Evolutionary conservation across 225 moss, liverwort and hornwort species (phyloP).

Genomic region (Marchantia paleacea): DNA sequence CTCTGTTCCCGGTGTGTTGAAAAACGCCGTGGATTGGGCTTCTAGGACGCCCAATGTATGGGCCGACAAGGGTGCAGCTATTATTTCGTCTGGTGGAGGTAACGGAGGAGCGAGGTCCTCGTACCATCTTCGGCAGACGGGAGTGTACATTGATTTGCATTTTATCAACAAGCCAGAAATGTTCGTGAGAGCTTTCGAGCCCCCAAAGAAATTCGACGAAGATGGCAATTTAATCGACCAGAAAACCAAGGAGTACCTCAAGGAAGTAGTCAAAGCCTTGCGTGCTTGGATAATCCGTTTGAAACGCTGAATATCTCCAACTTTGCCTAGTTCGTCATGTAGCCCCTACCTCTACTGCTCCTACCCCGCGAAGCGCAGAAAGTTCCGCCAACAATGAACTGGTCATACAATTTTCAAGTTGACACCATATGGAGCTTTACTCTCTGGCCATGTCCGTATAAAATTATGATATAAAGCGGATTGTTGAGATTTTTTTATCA

Average conservation of each 20-base stretch:
- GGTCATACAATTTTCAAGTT: too few relatives aligned
- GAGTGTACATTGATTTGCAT: constrained; percentile 30
- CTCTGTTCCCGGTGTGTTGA: constrained; percentile 28
- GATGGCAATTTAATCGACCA: constrained; percentile 28
- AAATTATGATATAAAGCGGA: too few relatives aligned
- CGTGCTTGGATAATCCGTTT: constrained; percentile 30
- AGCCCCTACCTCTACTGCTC: too few relatives aligned
- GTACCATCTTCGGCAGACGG: constrained; percentile 34
- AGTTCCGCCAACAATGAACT: too few relatives aligned
- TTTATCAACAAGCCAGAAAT: constrained; percentile 41
- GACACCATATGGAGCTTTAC: too few relatives aligned
- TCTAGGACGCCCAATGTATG: constrained; percentile 35
- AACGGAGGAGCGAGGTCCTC: constrained; percentile 25
- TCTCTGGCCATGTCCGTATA: too few relatives aligned
- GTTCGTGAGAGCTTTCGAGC: constrained; percentile 28
- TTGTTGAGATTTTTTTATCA: too few relatives aligned
- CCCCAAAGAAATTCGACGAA: constrained; percentile 29
- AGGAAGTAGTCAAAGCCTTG: constrained; percentile 19
- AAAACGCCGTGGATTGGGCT: constrained; percentile 41
- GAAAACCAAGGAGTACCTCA: constrained; percentile 5
- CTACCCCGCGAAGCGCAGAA: too few relatives aligned
- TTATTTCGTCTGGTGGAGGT: constrained; percentile 33
- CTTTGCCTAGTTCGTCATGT: not conserved
- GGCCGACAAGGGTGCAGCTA: constrained; percentile 30
- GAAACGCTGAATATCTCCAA: not conserved